These are phyloP conservation scores for Plasmodium gaboni DNA, from an alignment of 169 alveolate genomes.

Conservation along the genomic window DNA sequence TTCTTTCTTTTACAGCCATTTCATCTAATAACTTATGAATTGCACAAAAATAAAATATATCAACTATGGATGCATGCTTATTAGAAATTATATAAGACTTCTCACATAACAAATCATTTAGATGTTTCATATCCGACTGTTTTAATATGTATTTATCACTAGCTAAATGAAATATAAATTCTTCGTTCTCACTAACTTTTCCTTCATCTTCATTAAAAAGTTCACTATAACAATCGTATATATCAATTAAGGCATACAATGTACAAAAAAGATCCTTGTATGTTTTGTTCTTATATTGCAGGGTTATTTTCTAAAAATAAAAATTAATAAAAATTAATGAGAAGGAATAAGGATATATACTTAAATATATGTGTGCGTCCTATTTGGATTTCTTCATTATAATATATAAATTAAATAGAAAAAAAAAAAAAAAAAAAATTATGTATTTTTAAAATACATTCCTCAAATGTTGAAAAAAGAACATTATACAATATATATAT, in stretches of 20 bases:
- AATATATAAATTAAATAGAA: no score
- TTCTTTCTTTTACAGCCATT: conserved; percentile 60
- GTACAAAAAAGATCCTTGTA: conserved; percentile 58
- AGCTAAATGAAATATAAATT: conserved; percentile 58
- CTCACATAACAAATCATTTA: conserved; percentile 57
- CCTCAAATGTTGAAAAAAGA: no score
- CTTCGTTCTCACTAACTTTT: conserved; percentile 69
- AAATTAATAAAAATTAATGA: background rate
- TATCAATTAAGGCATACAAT: conserved; percentile 55
- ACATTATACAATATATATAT: background rate
- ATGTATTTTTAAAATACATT: no score
- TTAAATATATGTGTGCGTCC: no score
- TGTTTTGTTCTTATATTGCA: conserved; percentile 28
- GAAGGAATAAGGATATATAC: background rate
- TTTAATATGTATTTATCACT: conserved; percentile 52
- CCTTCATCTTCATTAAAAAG: conserved; percentile 57
- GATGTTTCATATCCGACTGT: conserved; percentile 39
- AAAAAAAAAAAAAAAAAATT: no score
- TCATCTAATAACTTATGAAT: conserved; percentile 27
- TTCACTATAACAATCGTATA: conserved; percentile 38
- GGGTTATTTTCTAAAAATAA: conserved; percentile 36
- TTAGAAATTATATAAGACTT: conserved; percentile 48
- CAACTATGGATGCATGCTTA: conserved; percentile 54
- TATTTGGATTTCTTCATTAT: no score
- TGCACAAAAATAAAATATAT: conserved; percentile 66